Conservation (phyloP, 441 rosid genomes). For the Sinapis alba region DNA sequence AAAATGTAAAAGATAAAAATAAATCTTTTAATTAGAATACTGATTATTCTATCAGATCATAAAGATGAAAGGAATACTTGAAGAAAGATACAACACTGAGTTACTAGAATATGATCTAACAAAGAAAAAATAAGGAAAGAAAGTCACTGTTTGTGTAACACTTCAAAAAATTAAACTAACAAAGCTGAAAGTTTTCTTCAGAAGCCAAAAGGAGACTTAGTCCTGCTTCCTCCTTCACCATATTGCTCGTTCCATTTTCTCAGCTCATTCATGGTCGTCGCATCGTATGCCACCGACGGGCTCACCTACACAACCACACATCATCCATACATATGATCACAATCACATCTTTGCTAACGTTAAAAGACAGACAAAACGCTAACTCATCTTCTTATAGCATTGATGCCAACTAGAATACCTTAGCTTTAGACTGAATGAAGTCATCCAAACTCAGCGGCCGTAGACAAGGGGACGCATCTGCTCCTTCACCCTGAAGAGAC, state of each 20-base stretch:
- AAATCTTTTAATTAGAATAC: neutral
- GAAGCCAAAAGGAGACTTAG: conserved; percentile 82
- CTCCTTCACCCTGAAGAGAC: conserved; percentile 45
- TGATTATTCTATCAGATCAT: neutral
- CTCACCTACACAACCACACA: conserved; percentile 61
- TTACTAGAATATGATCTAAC: conserved; percentile 11
- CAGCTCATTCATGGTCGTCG: conserved; percentile 88
- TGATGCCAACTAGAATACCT: conserved; percentile 47
- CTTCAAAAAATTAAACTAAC: neutral
- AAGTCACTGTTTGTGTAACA: neutral
- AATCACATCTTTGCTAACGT: conserved; percentile 10
- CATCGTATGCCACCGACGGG: conserved; percentile 88
- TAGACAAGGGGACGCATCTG: conserved; percentile 42
- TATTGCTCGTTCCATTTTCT: conserved; percentile 98
- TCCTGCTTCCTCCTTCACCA: conserved; percentile 95
- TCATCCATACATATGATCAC: conserved; percentile 13
- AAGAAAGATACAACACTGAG: conserved; percentile 7
- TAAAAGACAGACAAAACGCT: neutral
- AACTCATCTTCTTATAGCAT: neutral
- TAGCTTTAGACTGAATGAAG: conserved; percentile 73
- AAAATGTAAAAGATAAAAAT: neutral
- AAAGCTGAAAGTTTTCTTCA: conserved; percentile 13
- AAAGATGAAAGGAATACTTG: neutral
- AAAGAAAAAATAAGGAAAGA: neutral
- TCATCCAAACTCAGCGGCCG: conserved; percentile 77